These are phyloP conservation scores for Rhodotorula sphaerocarpa DNA, from an alignment of 768 basidiomycete genomes.

Conservation along the genomic window DNA sequence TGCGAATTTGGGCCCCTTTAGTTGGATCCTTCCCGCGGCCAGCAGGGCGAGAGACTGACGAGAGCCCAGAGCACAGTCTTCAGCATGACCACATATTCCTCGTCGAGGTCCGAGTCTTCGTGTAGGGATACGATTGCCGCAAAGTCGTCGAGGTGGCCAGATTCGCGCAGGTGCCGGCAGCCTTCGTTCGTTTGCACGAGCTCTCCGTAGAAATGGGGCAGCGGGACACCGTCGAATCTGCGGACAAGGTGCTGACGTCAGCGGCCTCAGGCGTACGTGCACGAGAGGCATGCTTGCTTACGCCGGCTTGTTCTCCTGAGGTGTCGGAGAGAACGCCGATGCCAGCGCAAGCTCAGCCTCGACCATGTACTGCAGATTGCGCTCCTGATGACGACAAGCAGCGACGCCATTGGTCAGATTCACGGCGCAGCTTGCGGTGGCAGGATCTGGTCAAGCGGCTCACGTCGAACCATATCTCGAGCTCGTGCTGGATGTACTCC, in stretches of 20 bases:
- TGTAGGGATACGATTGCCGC: conserved; percentile 82
- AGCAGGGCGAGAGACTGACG: conserved; percentile 46
- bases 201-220: conserved; percentile 94
- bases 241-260: no score
- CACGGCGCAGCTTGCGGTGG: no score
- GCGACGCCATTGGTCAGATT: no score
- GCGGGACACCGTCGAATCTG: conserved; percentile 70
- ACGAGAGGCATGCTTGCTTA: no score
- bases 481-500: conserved; percentile 85
- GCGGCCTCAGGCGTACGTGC: no score
- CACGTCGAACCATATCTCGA: conserved; percentile 94
- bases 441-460: no score
- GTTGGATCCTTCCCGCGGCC: background rate
- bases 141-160: conserved; percentile 83
- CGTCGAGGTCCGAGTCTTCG: conserved; percentile 57
- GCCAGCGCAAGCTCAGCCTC: conserved; percentile 87
- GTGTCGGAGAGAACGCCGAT: conserved; percentile 41
- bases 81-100: conserved; percentile 72
- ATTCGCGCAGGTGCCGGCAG: conserved; percentile 79
- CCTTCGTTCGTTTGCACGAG: conserved; percentile 95
- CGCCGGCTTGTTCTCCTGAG: no score
- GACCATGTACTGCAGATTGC: conserved; percentile 85
- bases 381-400: conserved; percentile 56
- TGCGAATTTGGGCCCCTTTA: conserved; percentile 41
- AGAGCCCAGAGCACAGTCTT: conserved; percentile 97